phyloP scores from a whole-genome alignment of 495 filamentous ascomycete genomes.

The Aspergillus ellipticus region DNA sequence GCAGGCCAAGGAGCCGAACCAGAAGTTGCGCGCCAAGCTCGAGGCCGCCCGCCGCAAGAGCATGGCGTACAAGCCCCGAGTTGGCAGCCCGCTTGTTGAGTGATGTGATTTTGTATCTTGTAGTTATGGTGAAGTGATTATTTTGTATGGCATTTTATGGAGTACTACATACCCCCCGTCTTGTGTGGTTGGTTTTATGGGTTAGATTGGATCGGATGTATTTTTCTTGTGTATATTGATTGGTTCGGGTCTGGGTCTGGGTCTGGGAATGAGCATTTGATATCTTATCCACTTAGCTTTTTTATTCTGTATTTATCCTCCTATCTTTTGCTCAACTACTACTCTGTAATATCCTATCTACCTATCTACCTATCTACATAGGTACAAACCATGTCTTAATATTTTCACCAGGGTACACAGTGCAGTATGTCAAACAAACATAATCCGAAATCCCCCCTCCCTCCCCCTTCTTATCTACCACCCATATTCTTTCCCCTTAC shows the following conservation, averaged over 20 bases:
- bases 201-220: conserved; percentile 5
- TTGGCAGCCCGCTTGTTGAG: conserved; percentile 65
- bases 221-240: neutral
- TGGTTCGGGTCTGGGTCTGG: neutral
- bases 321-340: neutral
- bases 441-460: too few relatives aligned
- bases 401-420: too few relatives aligned
- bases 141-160: too few relatives aligned
- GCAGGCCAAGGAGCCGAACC: conserved; percentile 28
- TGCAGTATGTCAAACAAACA: too few relatives aligned
- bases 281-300: neutral
- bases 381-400: too few relatives aligned
- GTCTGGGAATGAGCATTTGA: too few relatives aligned
- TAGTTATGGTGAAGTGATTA: neutral
- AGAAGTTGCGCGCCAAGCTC: conserved; percentile 59
- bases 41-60: conserved; percentile 77
- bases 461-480: too few relatives aligned
- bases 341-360: neutral
- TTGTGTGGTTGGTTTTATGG: conserved; percentile 7
- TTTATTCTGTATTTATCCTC: neutral
- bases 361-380: too few relatives aligned
- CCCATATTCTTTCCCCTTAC: too few relatives aligned
- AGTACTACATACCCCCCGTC: too few relatives aligned
- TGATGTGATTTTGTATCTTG: neutral
- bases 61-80: conserved; percentile 72